A percentile compares a stretch with the other conserved stretches of the same genome.
phyloP scores from a whole-genome alignment of 129 eudicot genomes.

The Oenanthe sinensis region DNA sequence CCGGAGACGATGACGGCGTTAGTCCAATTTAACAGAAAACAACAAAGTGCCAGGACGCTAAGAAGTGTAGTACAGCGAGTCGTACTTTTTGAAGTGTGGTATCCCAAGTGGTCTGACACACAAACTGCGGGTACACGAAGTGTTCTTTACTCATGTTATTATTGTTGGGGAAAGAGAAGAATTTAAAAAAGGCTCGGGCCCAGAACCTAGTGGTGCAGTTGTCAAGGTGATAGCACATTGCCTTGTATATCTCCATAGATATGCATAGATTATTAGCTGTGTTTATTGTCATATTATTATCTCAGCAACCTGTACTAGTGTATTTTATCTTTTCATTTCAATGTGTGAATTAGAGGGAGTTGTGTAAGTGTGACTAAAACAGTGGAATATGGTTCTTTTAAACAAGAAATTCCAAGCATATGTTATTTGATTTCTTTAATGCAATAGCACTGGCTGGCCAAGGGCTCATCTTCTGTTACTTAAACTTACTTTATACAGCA shows the following conservation, averaged over 20 bases:
- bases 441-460: background rate
- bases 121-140: no score
- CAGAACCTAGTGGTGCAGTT: conserved; percentile 8
- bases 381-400: background rate
- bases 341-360: background rate
- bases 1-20: no score
- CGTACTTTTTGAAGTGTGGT: no score
- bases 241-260: background rate
- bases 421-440: background rate
- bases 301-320: background rate
- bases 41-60: no score
- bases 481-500: background rate
- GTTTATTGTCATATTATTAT: background rate
- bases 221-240: conserved; percentile 3
- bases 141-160: no score
- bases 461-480: background rate
- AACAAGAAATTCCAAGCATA: background rate
- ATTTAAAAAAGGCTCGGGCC: background rate
- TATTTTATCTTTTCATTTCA: background rate
- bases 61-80: no score
- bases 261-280: background rate
- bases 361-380: background rate
- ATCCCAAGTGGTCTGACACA: no score
- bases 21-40: no score
- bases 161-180: conserved; percentile 17